Percentiles rank a stretch among this genome's conserved stretches.
Conservation (phyloP, 2,329 filamentous ascomycete species). For the Emericellopsis atlantica region DNA sequence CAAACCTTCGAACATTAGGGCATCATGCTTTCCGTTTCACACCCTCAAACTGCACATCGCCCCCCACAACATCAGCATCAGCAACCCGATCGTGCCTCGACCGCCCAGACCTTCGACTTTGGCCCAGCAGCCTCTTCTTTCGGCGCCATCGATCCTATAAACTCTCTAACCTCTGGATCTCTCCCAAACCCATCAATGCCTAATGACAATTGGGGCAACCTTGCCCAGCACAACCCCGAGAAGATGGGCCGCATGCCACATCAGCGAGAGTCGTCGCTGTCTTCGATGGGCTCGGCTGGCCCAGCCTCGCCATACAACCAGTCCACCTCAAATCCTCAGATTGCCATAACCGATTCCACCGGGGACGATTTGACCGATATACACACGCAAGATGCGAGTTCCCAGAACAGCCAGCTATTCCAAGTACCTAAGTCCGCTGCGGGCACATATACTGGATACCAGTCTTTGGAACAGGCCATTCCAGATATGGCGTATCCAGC, state of each 20-base stretch:
- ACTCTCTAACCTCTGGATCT: slow-evolving; percentile 2
- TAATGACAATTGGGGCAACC: slow-evolving; percentile 25
- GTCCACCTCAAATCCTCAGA: slow-evolving; percentile 44
- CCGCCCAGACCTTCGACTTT: neutral
- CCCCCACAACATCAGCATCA: neutral
- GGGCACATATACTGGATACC: slow-evolving; percentile 26
- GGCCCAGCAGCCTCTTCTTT: neutral
- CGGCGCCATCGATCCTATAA: neutral
- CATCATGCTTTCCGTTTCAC: slow-evolving; percentile 2
- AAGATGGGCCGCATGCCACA: slow-evolving; percentile 30
- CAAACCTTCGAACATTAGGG: too few species aligned
- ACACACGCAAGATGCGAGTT: slow-evolving; percentile 12
- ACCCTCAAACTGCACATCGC: slow-evolving; percentile 1
- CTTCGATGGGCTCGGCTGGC: slow-evolving; percentile 46
- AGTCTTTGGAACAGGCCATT: slow-evolving; percentile 21
- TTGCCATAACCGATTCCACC: slow-evolving; percentile 36
- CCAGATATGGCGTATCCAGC: slow-evolving; percentile 26
- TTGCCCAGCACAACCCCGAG: slow-evolving; percentile 18
- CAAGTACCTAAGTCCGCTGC: slow-evolving; percentile 27
- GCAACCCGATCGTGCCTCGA: neutral
- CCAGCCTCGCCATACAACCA: slow-evolving; percentile 45
- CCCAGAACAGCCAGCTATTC: slow-evolving; percentile 20
- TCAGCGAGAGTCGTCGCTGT: slow-evolving; percentile 48
- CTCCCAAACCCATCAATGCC: slow-evolving; percentile 21
- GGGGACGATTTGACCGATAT: slow-evolving; percentile 33